Conservation (phyloP, 2,329 filamentous ascomycete genomes). For the Purpureocillium lavendulum region DNA sequence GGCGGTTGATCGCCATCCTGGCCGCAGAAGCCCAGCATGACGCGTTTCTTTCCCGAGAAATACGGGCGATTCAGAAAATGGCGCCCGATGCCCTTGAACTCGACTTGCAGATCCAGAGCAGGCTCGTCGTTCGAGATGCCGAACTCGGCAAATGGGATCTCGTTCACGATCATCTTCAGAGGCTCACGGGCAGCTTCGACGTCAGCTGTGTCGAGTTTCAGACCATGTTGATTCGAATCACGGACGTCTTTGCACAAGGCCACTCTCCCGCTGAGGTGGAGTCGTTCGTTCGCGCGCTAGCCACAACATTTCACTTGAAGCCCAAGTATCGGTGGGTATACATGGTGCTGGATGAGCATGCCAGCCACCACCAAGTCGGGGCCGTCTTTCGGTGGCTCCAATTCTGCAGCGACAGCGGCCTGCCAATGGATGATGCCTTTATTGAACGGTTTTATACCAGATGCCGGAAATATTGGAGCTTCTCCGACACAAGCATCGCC, state of each 20-base stretch:
- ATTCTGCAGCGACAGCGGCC: constrained; percentile 19
- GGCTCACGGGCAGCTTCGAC: constrained; percentile 10
- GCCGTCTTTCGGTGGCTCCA: constrained; percentile 21
- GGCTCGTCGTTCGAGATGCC: constrained; percentile 18
- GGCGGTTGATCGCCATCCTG: constrained; percentile 16
- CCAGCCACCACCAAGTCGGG: constrained; percentile 17
- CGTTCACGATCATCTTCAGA: constrained; percentile 12
- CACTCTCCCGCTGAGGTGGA: constrained; percentile 19
- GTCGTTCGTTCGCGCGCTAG: constrained; percentile 17
- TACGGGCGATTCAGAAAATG: constrained; percentile 13
- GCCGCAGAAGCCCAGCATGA: constrained; percentile 19
- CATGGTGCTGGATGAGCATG: constrained; percentile 20
- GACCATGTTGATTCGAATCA: constrained; percentile 19
- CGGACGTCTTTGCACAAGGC: constrained; percentile 21
- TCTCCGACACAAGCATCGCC: constrained; percentile 19
- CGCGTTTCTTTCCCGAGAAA: constrained; percentile 15
- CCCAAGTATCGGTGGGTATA: constrained; percentile 19
- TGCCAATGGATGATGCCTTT: constrained; percentile 20
- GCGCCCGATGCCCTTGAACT: constrained; percentile 8
- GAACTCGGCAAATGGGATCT: constrained; percentile 17
- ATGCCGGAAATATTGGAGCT: constrained; percentile 24
- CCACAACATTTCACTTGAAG: constrained; percentile 15
- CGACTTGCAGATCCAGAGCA: constrained; percentile 19
- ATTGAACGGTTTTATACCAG: constrained; percentile 16
- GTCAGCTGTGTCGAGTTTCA: constrained; percentile 14